These are phyloP conservation scores for Didymosphaeria variabile DNA, from an alignment of 2,329 filamentous ascomycete species.

Conservation along the genomic window DNA sequence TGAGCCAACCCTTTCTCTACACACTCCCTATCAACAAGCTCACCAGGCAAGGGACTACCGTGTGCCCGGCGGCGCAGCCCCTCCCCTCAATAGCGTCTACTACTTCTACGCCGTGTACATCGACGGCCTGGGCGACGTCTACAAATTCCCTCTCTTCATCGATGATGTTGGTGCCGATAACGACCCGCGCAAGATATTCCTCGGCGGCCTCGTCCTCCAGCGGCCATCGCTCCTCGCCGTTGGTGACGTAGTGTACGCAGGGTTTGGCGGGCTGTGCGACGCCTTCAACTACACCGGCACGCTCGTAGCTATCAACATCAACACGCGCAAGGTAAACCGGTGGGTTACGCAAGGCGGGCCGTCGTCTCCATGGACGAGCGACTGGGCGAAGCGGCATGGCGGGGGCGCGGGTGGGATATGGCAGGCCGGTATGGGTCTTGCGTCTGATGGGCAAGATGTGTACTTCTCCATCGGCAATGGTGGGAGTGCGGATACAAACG, in stretches of 20 bases:
- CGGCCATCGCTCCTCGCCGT: conserved; percentile 59
- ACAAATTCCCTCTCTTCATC: conserved; percentile 59
- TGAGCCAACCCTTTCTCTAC: conserved; percentile 14
- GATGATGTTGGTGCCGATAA: conserved; percentile 60
- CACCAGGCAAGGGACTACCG: conserved; percentile 27
- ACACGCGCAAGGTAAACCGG: conserved; percentile 21
- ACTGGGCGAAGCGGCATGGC: conserved; percentile 30
- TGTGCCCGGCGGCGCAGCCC: conserved; percentile 36
- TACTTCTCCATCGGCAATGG: conserved; percentile 31
- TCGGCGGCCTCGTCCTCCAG: conserved; percentile 63
- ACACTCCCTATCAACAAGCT: no score
- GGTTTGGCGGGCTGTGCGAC: conserved; percentile 65
- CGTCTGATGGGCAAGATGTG: conserved; percentile 30
- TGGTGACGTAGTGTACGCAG: conserved; percentile 60
- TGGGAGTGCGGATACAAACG: conserved; percentile 11
- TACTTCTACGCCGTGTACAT: conserved; percentile 54
- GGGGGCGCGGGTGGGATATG: conserved; percentile 30
- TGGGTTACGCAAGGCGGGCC: conserved; percentile 30
- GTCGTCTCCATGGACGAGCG: conserved; percentile 20
- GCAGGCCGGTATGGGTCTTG: conserved; percentile 28
- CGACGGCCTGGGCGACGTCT: conserved; percentile 50
- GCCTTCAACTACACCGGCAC: conserved; percentile 63
- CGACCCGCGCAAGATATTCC: conserved; percentile 59
- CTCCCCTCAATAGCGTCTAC: conserved; percentile 50
- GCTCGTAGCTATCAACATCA: conserved; percentile 29